Conservation (phyloP, 169 alveolate species). For the Plasmodium billcollinsi region DNA sequence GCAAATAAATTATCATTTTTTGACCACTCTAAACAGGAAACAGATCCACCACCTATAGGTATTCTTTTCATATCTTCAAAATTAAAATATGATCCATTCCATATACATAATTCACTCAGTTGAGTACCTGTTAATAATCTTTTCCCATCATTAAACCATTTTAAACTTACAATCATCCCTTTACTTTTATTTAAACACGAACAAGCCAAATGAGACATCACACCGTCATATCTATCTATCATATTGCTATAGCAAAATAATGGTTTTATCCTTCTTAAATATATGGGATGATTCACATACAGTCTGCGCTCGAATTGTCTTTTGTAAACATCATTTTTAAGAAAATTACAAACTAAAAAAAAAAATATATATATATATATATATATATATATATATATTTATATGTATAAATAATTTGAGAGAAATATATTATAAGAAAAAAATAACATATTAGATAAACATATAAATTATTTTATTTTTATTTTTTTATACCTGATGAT, state of each 20-base stretch:
- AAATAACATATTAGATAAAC: neutral
- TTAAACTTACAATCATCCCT: conserved; percentile 54
- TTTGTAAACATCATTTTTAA: conserved; percentile 56
- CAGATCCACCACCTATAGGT: conserved; percentile 89
- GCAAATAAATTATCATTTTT: conserved; percentile 85
- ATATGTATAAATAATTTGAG: neutral
- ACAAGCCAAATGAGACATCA: conserved; percentile 46
- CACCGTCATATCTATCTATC: conserved; percentile 75
- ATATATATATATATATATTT: neutral
- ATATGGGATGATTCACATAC: conserved; percentile 61
- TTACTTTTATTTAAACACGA: conserved; percentile 69
- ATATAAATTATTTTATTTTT: neutral
- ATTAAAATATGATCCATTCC: conserved; percentile 90
- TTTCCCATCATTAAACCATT: conserved; percentile 92
- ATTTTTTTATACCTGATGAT: conserved; percentile 48
- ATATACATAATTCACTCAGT: conserved; percentile 89
- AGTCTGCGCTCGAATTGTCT: conserved; percentile 50
- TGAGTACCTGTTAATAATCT: conserved; percentile 91
- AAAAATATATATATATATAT: neutral
- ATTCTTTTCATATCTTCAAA: conserved; percentile 91
- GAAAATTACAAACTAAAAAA: conserved; percentile 55
- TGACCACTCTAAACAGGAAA: conserved; percentile 87
- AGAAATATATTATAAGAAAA: neutral
- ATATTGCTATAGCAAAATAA: conserved; percentile 67
- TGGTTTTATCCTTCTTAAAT: conserved; percentile 45